These are phyloP conservation scores for Eucommia ulmoides DNA, from an alignment of 257 asterid genomes.

Conservation along the genomic window DNA sequence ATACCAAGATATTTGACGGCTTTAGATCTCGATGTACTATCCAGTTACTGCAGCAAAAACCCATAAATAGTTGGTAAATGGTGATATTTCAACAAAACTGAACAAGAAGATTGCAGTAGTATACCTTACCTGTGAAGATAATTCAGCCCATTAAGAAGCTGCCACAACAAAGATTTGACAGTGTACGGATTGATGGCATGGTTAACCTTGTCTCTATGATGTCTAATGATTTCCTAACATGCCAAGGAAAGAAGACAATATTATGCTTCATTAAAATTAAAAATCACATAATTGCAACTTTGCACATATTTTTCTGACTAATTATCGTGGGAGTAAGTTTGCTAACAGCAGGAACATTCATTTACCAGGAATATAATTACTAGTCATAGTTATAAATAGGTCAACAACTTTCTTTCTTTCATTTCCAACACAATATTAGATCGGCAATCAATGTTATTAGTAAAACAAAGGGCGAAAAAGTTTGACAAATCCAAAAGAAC, in stretches of 20 bases:
- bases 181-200: slow-evolving; percentile 75
- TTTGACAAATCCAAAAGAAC: too few species aligned
- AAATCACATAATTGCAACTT: neutral
- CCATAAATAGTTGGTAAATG: slow-evolving; percentile 7
- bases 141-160: slow-evolving; percentile 92
- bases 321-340: slow-evolving; percentile 3
- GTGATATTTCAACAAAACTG: neutral
- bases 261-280: neutral
- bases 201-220: slow-evolving; percentile 95
- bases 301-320: neutral
- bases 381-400: neutral
- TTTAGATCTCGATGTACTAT: slow-evolving; percentile 93
- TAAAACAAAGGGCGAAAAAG: too few species aligned
- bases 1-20: slow-evolving; percentile 95
- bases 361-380: neutral
- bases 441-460: too few species aligned
- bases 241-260: slow-evolving; percentile 7
- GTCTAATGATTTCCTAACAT: slow-evolving; percentile 84
- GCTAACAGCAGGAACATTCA: slow-evolving; percentile 6
- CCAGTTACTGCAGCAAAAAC: slow-evolving; percentile 74
- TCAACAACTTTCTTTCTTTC: too few species aligned
- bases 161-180: slow-evolving; percentile 87
- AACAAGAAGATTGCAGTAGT: slow-evolving; percentile 8
- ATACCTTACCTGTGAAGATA: slow-evolving; percentile 81
- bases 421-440: too few species aligned